Percentiles rank a stretch among this genome's conserved stretches.
These are phyloP conservation scores for Prosopis cineraria DNA, from an alignment of 306 rosid genomes.

Conservation along the genomic window DNA sequence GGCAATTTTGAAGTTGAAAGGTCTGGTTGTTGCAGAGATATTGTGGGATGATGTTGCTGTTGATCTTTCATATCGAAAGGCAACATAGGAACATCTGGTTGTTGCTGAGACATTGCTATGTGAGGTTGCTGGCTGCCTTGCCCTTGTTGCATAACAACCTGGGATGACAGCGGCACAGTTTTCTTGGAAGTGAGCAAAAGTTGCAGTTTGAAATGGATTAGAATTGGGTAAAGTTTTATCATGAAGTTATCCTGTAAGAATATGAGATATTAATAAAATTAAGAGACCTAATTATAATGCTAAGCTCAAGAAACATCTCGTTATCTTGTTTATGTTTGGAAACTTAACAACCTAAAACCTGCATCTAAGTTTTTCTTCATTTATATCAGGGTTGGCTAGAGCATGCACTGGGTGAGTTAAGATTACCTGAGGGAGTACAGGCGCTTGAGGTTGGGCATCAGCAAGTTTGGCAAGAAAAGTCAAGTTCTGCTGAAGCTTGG, in stretches of 20 bases:
- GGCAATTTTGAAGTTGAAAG: slow-evolving; percentile 34
- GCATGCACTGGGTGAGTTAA: background rate
- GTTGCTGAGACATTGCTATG: slow-evolving; percentile 42
- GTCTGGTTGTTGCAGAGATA: slow-evolving; percentile 36
- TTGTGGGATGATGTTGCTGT: slow-evolving; percentile 31
- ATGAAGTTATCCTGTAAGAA: background rate
- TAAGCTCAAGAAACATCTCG: background rate
- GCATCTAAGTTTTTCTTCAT: background rate
- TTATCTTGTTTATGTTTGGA: background rate
- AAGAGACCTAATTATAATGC: background rate
- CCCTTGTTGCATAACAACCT: slow-evolving; percentile 35
- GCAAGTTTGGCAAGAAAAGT: slow-evolving; percentile 51
- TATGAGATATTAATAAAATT: background rate
- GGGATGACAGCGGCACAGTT: slow-evolving; percentile 32
- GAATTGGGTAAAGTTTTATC: background rate
- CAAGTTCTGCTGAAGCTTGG: slow-evolving; percentile 64
- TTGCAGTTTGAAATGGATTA: background rate
- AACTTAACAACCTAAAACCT: background rate
- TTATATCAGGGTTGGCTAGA: background rate
- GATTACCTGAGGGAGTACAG: slow-evolving; percentile 49
- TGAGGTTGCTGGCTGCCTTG: slow-evolving; percentile 40
- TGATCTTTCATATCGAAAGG: slow-evolving; percentile 37
- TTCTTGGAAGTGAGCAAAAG: slow-evolving; percentile 16
- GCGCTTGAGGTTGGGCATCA: slow-evolving; percentile 39
- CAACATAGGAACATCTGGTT: slow-evolving; percentile 16